Percentiles rank a stretch among this genome's conserved stretches.
phyloP scores from a whole-genome alignment of 495 filamentous ascomycete species.

The Podospora fimiseda region DNA sequence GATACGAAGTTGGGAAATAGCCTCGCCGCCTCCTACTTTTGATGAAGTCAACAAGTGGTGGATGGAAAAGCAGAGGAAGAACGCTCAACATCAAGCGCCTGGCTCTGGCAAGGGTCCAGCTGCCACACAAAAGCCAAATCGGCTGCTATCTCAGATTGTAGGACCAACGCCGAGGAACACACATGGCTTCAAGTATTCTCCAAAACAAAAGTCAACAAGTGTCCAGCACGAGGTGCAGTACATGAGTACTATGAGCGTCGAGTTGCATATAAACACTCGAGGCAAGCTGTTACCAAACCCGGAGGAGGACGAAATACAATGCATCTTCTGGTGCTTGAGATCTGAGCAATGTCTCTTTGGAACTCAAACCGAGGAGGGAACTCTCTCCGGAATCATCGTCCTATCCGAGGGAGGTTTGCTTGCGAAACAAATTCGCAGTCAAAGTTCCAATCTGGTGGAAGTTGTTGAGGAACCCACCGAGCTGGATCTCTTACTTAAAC shows the following conservation, averaged over 20 bases:
- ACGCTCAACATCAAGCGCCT: conserved; percentile 39
- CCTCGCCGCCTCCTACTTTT: conserved; percentile 59
- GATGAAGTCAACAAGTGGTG: conserved; percentile 69
- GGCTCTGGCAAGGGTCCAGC: conserved; percentile 43
- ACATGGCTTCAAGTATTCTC: conserved; percentile 82
- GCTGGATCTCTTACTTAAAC: conserved; percentile 70
- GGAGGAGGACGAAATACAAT: conserved; percentile 80
- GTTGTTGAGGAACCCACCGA: conserved; percentile 72
- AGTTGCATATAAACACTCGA: conserved; percentile 90
- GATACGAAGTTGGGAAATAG: conserved; percentile 60
- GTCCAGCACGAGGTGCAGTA: conserved; percentile 83
- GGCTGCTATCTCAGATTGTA: conserved; percentile 75
- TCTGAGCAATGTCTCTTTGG: conserved; percentile 42
- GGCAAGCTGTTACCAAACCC: conserved; percentile 77
- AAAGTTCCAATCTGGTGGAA: conserved; percentile 43
- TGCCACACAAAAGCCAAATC: conserved; percentile 33
- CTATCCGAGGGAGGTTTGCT: conserved; percentile 53
- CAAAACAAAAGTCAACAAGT: conserved; percentile 65
- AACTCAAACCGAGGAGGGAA: conserved; percentile 31
- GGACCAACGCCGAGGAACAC: conserved; percentile 81
- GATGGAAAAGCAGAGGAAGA: conserved; percentile 26
- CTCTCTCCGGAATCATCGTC: conserved; percentile 55
- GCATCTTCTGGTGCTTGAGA: conserved; percentile 85
- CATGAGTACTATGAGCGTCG: conserved; percentile 94
- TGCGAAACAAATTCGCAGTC: conserved; percentile 39